These are phyloP conservation scores for Naematelia encephala DNA, from an alignment of 768 basidiomycete genomes.

Conservation along the genomic window DNA sequence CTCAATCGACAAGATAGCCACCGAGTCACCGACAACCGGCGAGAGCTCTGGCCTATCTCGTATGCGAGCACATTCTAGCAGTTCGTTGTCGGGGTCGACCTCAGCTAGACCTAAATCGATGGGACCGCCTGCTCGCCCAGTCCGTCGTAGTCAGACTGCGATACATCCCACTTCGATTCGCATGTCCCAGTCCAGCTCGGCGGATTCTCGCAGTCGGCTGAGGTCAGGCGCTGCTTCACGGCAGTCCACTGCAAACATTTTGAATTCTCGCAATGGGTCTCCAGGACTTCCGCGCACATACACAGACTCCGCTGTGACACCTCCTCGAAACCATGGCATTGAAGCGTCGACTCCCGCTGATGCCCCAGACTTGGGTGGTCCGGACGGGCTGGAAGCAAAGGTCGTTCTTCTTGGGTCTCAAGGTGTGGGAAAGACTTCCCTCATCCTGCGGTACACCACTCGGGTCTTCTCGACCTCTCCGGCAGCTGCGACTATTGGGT, in stretches of 20 bases:
- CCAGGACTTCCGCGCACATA: constrained; percentile 16
- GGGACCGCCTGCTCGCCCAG: constrained; percentile 24
- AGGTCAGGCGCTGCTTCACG: background rate
- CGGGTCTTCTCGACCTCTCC: constrained; percentile 24
- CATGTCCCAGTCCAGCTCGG: constrained; percentile 26
- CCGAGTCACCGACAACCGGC: background rate
- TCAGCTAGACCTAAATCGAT: constrained; percentile 16
- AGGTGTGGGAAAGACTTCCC: constrained; percentile 47
- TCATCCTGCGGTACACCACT: constrained; percentile 46
- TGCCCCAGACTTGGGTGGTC: constrained; percentile 31
- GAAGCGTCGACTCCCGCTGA: constrained; percentile 4
- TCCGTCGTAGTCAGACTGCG: constrained; percentile 28
- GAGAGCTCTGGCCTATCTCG: background rate
- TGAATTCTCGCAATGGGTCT: constrained; percentile 6
- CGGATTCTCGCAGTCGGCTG: constrained; percentile 23
- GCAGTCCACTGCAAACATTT: background rate
- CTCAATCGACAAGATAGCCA: constrained; percentile 6
- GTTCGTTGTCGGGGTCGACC: constrained; percentile 1
- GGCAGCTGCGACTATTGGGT: constrained; percentile 38
- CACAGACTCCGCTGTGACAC: constrained; percentile 17
- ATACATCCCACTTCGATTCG: constrained; percentile 21
- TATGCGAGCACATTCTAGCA: background rate
- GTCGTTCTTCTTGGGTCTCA: constrained; percentile 47
- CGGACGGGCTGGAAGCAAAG: constrained; percentile 46
- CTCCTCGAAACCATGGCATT: constrained; percentile 7